Conservation (phyloP, 2,329 filamentous ascomycete genomes). For the Pestalotiopsis sp. region DNA sequence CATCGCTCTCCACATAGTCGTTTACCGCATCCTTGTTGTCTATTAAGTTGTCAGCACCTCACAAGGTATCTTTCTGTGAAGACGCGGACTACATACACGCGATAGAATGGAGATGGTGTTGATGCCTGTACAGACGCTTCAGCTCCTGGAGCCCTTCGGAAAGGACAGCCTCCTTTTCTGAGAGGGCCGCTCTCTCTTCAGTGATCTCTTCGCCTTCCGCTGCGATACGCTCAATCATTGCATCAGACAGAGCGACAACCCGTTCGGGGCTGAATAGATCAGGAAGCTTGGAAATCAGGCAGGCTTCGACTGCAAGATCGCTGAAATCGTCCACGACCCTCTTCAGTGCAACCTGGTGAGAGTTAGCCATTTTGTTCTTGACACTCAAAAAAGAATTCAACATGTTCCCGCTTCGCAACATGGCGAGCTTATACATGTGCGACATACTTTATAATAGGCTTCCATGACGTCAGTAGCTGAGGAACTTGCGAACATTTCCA, state of each 20-base stretch:
- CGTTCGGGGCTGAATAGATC: conserved; percentile 21
- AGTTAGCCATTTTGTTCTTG: neutral
- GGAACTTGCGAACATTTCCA: conserved; percentile 6
- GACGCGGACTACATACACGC: no score
- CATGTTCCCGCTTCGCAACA: no score
- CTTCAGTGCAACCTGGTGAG: conserved; percentile 26
- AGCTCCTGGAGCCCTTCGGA: neutral
- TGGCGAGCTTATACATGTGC: no score
- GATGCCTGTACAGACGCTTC: conserved; percentile 5
- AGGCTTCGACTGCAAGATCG: conserved; percentile 24
- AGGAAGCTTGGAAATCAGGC: conserved; percentile 22
- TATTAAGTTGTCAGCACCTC: no score
- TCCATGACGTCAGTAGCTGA: conserved; percentile 11
- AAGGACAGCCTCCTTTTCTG: conserved; percentile 23
- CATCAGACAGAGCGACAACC: conserved; percentile 19
- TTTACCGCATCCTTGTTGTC: no score
- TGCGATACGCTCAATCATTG: conserved; percentile 19
- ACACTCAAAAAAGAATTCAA: no score
- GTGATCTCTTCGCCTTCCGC: conserved; percentile 19
- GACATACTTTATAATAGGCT: conserved; percentile 18
- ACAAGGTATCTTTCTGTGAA: no score
- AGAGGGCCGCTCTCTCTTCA: conserved; percentile 18
- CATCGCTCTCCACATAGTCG: no score
- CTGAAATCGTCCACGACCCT: conserved; percentile 26
- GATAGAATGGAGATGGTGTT: neutral